phyloP scores from a whole-genome alignment of 108 stramenopile genomes.

The Fragilaria crotonensis region DNA sequence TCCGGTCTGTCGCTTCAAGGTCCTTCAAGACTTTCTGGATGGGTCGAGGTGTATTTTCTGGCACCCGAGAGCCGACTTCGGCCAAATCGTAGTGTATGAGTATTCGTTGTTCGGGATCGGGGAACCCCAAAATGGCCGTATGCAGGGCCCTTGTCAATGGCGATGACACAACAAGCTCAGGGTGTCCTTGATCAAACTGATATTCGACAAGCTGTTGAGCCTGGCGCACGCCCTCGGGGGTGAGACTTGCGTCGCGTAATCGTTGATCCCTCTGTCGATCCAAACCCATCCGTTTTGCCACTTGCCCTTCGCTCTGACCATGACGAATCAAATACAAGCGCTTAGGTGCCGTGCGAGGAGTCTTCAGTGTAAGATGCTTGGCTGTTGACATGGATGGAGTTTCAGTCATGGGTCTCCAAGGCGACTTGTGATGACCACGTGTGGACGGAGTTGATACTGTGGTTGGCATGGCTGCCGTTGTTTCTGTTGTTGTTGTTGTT shows the following conservation, averaged over 20 bases:
- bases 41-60: slow-evolving; percentile 29
- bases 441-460: too few relatives aligned
- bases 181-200: background rate
- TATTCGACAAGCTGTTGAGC: slow-evolving; percentile 3
- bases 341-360: background rate
- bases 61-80: slow-evolving; percentile 22
- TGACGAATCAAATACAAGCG: slow-evolving; percentile 32
- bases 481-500: too few relatives aligned
- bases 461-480: too few relatives aligned
- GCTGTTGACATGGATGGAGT: too few relatives aligned
- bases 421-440: too few relatives aligned
- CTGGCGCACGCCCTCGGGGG: slow-evolving; percentile 15
- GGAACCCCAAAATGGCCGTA: slow-evolving; percentile 35
- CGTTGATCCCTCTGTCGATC: slow-evolving; percentile 21
- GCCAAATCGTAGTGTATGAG: slow-evolving; percentile 23
- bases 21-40: slow-evolving; percentile 16
- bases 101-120: slow-evolving; percentile 2
- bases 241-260: slow-evolving; percentile 26
- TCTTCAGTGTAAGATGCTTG: background rate
- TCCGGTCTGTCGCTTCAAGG: background rate
- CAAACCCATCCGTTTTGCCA: slow-evolving; percentile 9
- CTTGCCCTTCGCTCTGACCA: slow-evolving; percentile 31
- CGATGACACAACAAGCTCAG: slow-evolving; percentile 28
- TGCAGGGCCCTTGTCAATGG: slow-evolving; percentile 40
- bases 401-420: too few relatives aligned